Base-by-base conservation (phyloP, 805 yeast species). In the Yamadazyma philogaea region DNA sequence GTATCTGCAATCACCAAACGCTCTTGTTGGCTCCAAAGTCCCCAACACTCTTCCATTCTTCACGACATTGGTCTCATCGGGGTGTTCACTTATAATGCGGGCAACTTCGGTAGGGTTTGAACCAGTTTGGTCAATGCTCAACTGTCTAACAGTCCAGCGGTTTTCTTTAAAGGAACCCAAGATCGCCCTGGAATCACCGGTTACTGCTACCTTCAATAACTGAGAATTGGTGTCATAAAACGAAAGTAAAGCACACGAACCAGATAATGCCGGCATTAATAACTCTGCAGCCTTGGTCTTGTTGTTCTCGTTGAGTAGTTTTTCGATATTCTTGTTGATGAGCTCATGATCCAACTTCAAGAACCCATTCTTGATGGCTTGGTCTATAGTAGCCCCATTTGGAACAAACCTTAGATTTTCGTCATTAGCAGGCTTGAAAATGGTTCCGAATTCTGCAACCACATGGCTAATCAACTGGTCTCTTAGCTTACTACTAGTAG, bases 1-100 rank as follows among this genome's bases (percentile, higher is more conserved):
- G 60, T 88, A 93, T 47, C 96, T 77, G 45, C 96, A 95, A 63
- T 93, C 99, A 37, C 99, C 99, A 70, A 93, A 93, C 1, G 98
- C 96, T 55, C 99, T 75, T 0, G 96, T 80, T 11, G 99, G 99
- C 63, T 93, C 98, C 48, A 93, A 74, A 8, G 93, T 81, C 0
- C 99, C 99, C 51, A 93, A 73, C 8, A 93, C 86, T 55, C 99
- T 79, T 4, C 98, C 99, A 48, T 87, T 79, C 50, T 85, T 74
- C 27, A 91, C 77, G 34, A 83, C 95, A 39, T 82, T 80, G 26
- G 87, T 84, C 63, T 91, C 97, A 46, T 82, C 82, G 1, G 99
- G 99, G 64, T 93, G 99, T 63, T 90, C 97, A 24, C 78, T 69
- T 38, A 82, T 76, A 44, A 93, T 78, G 49, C 96, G 77, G 18